phyloP scores from a whole-genome alignment of 352 stramenopile species.

The Globisporangium nodosum region DNA sequence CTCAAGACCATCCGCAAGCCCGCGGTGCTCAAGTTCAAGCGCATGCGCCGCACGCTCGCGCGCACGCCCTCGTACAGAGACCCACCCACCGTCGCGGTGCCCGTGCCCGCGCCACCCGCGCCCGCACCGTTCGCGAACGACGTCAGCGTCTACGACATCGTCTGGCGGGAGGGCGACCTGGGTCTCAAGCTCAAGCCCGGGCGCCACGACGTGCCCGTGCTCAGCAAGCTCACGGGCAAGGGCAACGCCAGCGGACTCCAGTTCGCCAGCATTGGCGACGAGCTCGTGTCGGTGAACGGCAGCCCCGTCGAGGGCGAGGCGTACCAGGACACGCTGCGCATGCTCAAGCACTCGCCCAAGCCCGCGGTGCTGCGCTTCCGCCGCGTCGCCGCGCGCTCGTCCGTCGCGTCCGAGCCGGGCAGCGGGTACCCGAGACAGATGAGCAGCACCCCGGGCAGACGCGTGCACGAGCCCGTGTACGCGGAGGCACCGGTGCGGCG shows the following conservation, averaged over 20 bases:
- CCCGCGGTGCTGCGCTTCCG: conserved; percentile 78
- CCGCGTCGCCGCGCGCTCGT: conserved; percentile 57
- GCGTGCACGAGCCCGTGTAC: conserved; percentile 39
- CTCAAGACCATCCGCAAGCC: conserved; percentile 85
- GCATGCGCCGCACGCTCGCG: conserved; percentile 72
- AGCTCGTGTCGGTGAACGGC: conserved; percentile 82
- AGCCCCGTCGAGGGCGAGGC: conserved; percentile 70
- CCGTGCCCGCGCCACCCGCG: conserved; percentile 25
- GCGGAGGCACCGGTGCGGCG: conserved; percentile 7
- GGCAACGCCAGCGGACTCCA: conserved; percentile 77
- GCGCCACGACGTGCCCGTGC: conserved; percentile 63
- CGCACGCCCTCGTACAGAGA: conserved; percentile 46
- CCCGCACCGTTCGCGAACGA: conserved; percentile 26
- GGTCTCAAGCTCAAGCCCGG: conserved; percentile 84
- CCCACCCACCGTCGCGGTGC: conserved; percentile 9
- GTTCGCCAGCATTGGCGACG: conserved; percentile 76
- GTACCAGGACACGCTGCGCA: conserved; percentile 81
- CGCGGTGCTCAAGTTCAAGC: conserved; percentile 86
- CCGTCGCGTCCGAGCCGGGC: conserved; percentile 39
- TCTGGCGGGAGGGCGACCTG: conserved; percentile 82
- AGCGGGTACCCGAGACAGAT: conserved; percentile 42
- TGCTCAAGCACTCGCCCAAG: conserved; percentile 86
- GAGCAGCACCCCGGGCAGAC: conserved; percentile 18
- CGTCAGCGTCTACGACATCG: conserved; percentile 77
- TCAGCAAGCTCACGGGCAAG: conserved; percentile 82